Evolutionary conservation across 163 green algal genomes (phyloP).

Genomic region (Scenedesmus sp.): DNA sequence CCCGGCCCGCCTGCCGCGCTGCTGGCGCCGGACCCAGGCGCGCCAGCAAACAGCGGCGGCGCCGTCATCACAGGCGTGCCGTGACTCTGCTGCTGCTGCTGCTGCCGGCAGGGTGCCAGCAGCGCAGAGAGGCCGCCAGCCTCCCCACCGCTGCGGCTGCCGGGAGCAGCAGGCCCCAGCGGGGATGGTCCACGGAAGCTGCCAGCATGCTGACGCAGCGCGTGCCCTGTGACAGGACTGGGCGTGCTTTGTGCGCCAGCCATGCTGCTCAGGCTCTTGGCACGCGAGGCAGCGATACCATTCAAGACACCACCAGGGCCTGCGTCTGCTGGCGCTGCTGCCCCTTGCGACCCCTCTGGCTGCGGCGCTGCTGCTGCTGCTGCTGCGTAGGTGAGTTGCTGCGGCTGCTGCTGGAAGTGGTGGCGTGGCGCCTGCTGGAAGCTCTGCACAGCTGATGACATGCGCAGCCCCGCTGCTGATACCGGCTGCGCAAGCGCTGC

Average conservation of each 20-base stretch:
- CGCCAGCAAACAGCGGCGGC: neutral
- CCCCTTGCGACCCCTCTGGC: neutral
- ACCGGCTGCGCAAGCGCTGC: slow-evolving; percentile 10
- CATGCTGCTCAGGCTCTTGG: neutral
- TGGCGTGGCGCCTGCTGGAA: neutral
- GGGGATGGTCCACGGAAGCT: slow-evolving; percentile 35
- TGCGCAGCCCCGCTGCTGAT: neutral
- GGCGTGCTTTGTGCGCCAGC: slow-evolving; percentile 7
- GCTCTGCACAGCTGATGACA: neutral
- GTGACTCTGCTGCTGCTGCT: slow-evolving; percentile 19
- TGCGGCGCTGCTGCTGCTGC: neutral
- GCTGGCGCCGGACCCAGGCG: slow-evolving; percentile 32
- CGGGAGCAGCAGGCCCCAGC: neutral
- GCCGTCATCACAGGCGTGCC: slow-evolving; percentile 22
- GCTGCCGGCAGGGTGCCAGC: slow-evolving; percentile 12
- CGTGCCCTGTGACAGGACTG: slow-evolving; percentile 28
- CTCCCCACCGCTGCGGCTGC: neutral
- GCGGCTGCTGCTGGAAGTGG: neutral
- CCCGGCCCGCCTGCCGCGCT: no score
- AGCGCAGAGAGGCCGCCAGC: slow-evolving; percentile 4
- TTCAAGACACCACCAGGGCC: neutral
- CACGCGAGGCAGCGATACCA: neutral
- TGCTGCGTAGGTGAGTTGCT: neutral
- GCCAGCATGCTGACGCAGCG: neutral
- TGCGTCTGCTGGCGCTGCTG: neutral